These are phyloP conservation scores for Eimeria tenella DNA, from an alignment of 169 alveolate species.

Conservation along the genomic window DNA sequence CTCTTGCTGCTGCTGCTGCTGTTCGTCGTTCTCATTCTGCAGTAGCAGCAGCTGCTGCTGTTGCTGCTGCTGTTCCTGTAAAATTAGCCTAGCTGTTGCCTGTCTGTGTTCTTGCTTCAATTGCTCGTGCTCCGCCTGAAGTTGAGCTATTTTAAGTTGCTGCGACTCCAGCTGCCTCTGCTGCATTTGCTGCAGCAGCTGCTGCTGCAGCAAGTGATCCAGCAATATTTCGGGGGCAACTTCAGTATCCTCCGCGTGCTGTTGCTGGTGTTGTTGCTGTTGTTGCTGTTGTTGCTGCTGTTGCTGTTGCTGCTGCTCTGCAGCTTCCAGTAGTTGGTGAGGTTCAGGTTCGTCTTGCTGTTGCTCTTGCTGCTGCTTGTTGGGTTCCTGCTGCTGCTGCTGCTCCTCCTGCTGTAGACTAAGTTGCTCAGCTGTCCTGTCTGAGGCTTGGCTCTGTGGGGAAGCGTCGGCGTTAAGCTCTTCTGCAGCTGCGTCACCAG, in stretches of 20 bases:
- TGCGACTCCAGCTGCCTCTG: constrained; percentile 52
- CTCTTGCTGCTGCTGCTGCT: background rate
- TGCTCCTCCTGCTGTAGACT: background rate
- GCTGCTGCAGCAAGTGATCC: constrained; percentile 33
- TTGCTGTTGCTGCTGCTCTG: constrained; percentile 3
- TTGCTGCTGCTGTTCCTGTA: constrained; percentile 50
- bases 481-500: background rate
- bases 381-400: background rate
- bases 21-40: background rate
- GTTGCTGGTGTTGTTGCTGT: constrained; percentile 11
- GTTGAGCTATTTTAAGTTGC: constrained; percentile 27
- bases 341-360: background rate
- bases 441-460: background rate
- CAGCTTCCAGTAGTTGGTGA: background rate
- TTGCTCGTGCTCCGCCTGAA: constrained; percentile 33
- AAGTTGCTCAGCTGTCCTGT: background rate
- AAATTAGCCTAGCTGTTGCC: constrained; percentile 1
- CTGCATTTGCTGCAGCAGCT: constrained; percentile 26
- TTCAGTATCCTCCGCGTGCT: background rate
- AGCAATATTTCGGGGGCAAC: constrained; percentile 28
- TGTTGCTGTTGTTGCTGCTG: constrained; percentile 17
- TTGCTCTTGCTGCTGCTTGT: background rate
- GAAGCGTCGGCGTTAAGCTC: background rate
- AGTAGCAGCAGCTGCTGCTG: constrained; percentile 25
- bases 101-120: constrained; percentile 29